These are phyloP conservation scores for Durotheca rogersii DNA, from an alignment of 495 filamentous ascomycete species.

Conservation along the genomic window DNA sequence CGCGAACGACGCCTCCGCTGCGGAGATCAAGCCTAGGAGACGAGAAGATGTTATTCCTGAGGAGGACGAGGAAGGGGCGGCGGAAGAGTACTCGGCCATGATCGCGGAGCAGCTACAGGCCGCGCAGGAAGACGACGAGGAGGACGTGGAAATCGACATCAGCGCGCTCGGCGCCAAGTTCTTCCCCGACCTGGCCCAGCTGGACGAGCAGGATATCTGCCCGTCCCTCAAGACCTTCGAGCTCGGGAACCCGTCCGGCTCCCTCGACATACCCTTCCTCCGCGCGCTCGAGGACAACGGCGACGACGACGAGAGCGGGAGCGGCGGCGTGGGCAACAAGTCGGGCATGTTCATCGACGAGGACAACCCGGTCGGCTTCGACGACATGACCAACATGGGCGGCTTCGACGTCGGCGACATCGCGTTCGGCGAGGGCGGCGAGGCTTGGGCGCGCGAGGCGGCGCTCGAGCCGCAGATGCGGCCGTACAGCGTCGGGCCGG, in stretches of 20 bases:
- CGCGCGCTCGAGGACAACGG: slow-evolving; percentile 83
- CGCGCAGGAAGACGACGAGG: slow-evolving; percentile 53
- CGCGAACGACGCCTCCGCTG: slow-evolving; percentile 59
- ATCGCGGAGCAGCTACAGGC: slow-evolving; percentile 41
- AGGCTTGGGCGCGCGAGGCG: slow-evolving; percentile 69
- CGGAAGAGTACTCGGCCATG: slow-evolving; percentile 44
- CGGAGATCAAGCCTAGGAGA: slow-evolving; percentile 41
- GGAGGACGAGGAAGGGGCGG: slow-evolving; percentile 54
- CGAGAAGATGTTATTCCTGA: slow-evolving; percentile 46
- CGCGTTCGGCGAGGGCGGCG: slow-evolving; percentile 74
- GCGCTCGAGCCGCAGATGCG: slow-evolving; percentile 63
- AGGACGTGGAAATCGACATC: slow-evolving; percentile 76
- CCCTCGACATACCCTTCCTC: slow-evolving; percentile 86
- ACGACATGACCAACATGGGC: slow-evolving; percentile 73
- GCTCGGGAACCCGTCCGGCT: slow-evolving; percentile 79
- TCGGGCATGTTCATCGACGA: slow-evolving; percentile 83
- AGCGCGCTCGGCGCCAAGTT: slow-evolving; percentile 70
- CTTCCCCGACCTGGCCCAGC: slow-evolving; percentile 75
- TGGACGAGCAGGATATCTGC: slow-evolving; percentile 90
- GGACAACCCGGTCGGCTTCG: slow-evolving; percentile 75
- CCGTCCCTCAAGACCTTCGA: slow-evolving; percentile 92
- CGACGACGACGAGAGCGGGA: slow-evolving; percentile 58
- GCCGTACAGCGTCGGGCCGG: slow-evolving; percentile 56
- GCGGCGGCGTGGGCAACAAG: slow-evolving; percentile 57
- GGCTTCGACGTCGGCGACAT: slow-evolving; percentile 72